Base-by-base conservation (phyloP, 2,329 filamentous ascomycete genomes). In the Graphiopsis chlorocephala region DNA sequence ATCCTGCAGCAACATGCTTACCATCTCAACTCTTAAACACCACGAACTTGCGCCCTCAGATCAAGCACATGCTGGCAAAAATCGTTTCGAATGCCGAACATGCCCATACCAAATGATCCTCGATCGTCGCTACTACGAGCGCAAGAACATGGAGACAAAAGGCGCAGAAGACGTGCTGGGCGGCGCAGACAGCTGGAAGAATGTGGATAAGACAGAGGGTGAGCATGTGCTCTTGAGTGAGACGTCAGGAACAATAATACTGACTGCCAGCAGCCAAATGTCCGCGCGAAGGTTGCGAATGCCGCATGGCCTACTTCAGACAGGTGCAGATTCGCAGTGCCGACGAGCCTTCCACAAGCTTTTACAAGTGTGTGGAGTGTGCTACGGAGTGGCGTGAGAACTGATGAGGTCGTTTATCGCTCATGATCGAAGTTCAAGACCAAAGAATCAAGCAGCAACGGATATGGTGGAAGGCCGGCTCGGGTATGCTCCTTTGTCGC, bases 341-440 rank as follows among this genome's bases (percentile, higher is more conserved):
- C 61, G 95, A 99, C 80, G 95, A 99, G 84, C 95, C 95, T 66
- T 97, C 97, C 91, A 99, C 95, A 70, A 94, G 88, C 66, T 98
- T 98, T 79, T 96, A 90, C 80, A 95, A 93, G 74, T 82, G 80
- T 67, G 78, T 77, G 23, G 76, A 78, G 67, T 82, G 80, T 66
- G 74, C 72, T 6, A 76, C 77, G 57, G 77, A 81, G 64, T 82
- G 80, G 80, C 74, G 80, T 47, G 80, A 81, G 68, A 76, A 76
- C 62, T 77, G 68, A 72, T 57, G 35, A 48, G 26, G 12, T 20
- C 7, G 28, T 10, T 10, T 26, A 8, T 38, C 4, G 12, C 17
- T 12, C 20, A 15, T 4, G 10, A 56, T 38, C 12, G 11, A 25
- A 15, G 12, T 14, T 14, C 28, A 12, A 35, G 11, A 26, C 23